Evolutionary conservation across 2,329 filamentous ascomycete genomes (phyloP), one percentile per base, ranked within the genome.

Genomic region (Fusarium fracticaudum): DNA sequence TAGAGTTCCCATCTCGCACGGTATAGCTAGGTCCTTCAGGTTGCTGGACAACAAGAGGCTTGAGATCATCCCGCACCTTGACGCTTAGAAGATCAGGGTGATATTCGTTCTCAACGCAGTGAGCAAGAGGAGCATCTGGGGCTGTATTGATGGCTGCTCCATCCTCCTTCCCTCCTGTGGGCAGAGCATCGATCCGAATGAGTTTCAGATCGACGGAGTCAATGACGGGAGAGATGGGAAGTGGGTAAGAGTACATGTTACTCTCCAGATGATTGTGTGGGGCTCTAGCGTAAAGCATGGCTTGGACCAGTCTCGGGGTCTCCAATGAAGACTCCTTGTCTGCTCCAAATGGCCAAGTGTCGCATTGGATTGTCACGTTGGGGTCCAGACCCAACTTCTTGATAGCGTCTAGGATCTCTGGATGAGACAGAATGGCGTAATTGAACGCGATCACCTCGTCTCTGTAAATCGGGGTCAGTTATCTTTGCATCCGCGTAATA

Each of bases 41-140:
- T 78, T 96, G 93, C 3, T 90, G 86, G 50, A 96, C 90, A 73
- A 93, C 89, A 78, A 95, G 87, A 6, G 92, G 92, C 81, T 93
- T 94, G 35, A 91, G 78, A 63, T 89, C 89, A 50, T 85, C 82
- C 13, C 90, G 83, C 15, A 84, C 76, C 2, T 85, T 84, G 3
- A 79, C 74, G n/a, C 85, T 81, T 9, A 91, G 82, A 8, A 91
- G 82, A 77, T 88, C 86, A 4, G 86, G 86, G 2, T 85, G 79
- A 71, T 87, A 88, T 62, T 89, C 87, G 26, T 84, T 62, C 12
- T 62, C 35, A 10, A 29, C 37, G n/a, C 33, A 57, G 17, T 62
- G 50, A 15, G 58, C 24, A 38, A 72, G 60, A 31, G 85, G 85
- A 79, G 78, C 86, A 80, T 74, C 84, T 67, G 80, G 87, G n/a